Evolutionary conservation across 768 basidiomycete species (phyloP), one percentile per base, ranked within the genome.

Genomic region (Panellus pusillus): DNA sequence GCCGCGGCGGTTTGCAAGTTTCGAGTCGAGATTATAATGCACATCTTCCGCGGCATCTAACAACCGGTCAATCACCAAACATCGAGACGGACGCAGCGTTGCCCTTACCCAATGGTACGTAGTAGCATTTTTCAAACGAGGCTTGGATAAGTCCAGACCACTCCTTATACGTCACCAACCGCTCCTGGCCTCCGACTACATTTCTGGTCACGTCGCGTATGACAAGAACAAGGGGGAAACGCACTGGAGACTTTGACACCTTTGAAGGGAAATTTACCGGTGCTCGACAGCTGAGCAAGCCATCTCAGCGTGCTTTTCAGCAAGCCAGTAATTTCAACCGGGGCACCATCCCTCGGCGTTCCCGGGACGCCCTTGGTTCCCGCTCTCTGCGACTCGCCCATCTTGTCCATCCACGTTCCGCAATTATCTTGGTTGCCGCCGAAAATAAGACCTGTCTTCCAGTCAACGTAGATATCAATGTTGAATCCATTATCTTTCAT

Each of bases 391-490:
- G 91, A 93, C 66, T 96, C 93, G 40, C 97, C 97, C 93, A 95
- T 95, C 79, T 96, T 96, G 74, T 96, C 93, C 93, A 93, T 93
- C 93, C 93, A 96, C 1, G 93, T 95, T 11, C 93, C 93, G 66
- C 93, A 95, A 63, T 96, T 96, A 63, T 79, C 71, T 50, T 73
- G 72, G 68, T 85, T 98, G 8, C 97, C 97, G 24, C 97, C 97
- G 54, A 83, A 77, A 61, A 96, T 83, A 55, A 98, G 69, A 1
- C 97, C 97, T 1, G 92, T 98, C 61, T 80, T 76, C 97, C 97
- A 99, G 68, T 99, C 94, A n/a, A 98, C 94, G 20, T 83, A 72
- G 59, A 98, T 89, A 64, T 92, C 82, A 64, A 98, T 93, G 68
- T 96, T 81, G 74, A 99, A 99, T 1, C 97, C 97, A 55, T 83